phyloP scores from a whole-genome alignment of 2,329 filamentous ascomycete genomes.

The Calycina marina region DNA sequence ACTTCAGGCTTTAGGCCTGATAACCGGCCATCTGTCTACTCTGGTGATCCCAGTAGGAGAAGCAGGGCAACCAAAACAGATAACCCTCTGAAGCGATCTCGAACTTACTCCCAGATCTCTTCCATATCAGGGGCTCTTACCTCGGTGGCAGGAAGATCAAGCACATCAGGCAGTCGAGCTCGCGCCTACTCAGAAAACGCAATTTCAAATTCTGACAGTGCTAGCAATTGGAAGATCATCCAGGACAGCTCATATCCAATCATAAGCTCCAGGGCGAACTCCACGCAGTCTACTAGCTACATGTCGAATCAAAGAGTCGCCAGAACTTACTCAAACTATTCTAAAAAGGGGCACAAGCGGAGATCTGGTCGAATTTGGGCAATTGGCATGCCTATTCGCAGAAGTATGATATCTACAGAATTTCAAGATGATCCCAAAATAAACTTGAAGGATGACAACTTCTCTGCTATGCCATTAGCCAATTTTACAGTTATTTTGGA shows the following conservation, averaged over 20 bases:
- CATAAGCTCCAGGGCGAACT: slow-evolving; percentile 10
- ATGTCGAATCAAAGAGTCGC: slow-evolving; percentile 5
- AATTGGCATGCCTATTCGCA: slow-evolving; percentile 6
- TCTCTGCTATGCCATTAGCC: slow-evolving; percentile 13
- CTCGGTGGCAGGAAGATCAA: slow-evolving; percentile 7
- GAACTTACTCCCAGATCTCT: slow-evolving; percentile 6
- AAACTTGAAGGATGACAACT: slow-evolving; percentile 14
- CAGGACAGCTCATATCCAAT: slow-evolving; percentile 13
- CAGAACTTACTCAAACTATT: slow-evolving; percentile 19
- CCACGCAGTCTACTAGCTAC: too few species aligned
- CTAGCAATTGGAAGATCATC: slow-evolving; percentile 16
- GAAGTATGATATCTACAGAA: slow-evolving; percentile 2
- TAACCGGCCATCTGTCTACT: slow-evolving; percentile 1
- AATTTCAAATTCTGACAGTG: slow-evolving; percentile 7
- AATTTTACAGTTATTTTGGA: slow-evolving; percentile 12
- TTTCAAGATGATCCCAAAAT: slow-evolving; percentile 7
- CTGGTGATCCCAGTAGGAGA: slow-evolving; percentile 4
- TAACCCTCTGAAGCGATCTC: slow-evolving; percentile 8
- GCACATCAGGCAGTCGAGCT: slow-evolving; percentile 5
- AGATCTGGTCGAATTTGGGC: slow-evolving; percentile 9
- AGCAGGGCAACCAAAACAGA: slow-evolving; percentile 2
- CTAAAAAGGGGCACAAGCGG: slow-evolving; percentile 15
- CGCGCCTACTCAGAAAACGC: slow-evolving; percentile 17
- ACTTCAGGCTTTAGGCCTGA: slow-evolving; percentile 12
- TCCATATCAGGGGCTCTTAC: slow-evolving; percentile 4